Percentiles rank a stretch among this genome's conserved stretches.
Conservation (phyloP, 257 asterid species). For the Solanum acaule region DNA sequence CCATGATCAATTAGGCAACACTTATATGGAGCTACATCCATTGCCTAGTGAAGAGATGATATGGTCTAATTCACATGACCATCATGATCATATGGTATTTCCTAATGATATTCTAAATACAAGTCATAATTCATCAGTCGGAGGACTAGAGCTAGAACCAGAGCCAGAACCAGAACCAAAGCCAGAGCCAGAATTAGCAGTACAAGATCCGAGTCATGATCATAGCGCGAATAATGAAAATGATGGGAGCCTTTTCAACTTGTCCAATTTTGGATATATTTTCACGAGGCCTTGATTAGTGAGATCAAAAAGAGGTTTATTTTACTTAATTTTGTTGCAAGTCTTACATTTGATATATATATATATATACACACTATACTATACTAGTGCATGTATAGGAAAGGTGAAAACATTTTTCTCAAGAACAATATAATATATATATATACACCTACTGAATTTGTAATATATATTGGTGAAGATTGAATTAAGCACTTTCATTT, state of each 20-base stretch:
- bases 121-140: neutral
- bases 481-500: neutral
- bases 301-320: neutral
- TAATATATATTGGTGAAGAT: neutral
- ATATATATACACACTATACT: neutral
- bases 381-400: neutral
- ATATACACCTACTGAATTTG: neutral
- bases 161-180: neutral
- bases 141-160: neutral
- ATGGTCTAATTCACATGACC: constrained; percentile 24
- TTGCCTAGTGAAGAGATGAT: constrained; percentile 31
- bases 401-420: neutral
- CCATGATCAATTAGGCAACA: neutral
- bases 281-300: constrained; percentile 32
- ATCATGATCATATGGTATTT: neutral
- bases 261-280: constrained; percentile 34
- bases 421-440: neutral
- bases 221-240: neutral
- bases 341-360: neutral
- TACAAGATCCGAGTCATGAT: constrained; percentile 6
- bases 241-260: constrained; percentile 16
- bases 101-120: constrained; percentile 1
- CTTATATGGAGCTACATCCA: constrained; percentile 20
- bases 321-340: neutral
- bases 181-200: neutral